These are phyloP conservation scores for Leccinum uliginosum DNA, from an alignment of 768 basidiomycete species.

Conservation along the genomic window DNA sequence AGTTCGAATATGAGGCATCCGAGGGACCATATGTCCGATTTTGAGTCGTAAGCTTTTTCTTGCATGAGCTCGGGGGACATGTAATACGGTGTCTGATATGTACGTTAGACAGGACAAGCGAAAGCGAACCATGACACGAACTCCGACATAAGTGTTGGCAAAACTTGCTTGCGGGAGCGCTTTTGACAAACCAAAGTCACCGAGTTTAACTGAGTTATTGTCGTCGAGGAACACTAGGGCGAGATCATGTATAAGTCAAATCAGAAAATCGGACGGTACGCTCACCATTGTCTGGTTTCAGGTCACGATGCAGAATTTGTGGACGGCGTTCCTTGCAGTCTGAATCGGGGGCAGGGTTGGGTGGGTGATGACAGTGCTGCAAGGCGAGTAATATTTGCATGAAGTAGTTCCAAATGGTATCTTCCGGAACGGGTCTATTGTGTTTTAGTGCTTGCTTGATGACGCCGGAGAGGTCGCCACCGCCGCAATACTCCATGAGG, in stretches of 20 bases:
- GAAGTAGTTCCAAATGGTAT: constrained; percentile 94
- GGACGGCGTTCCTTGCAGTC: constrained; percentile 54
- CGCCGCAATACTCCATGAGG: constrained; percentile 98
- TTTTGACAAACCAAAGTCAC: constrained; percentile 95
- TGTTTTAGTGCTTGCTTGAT: constrained; percentile 76
- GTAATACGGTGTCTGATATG: constrained; percentile 90
- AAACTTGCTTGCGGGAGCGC: constrained; percentile 85
- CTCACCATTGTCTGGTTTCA: constrained; percentile 96
- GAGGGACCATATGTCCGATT: constrained; percentile 98
- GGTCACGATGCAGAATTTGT: constrained; percentile 88
- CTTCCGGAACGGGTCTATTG: constrained; percentile 78
- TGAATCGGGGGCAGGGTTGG: constrained; percentile 27
- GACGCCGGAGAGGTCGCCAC: constrained; percentile 86
- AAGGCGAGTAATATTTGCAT: constrained; percentile 88
- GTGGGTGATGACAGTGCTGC: constrained; percentile 89
- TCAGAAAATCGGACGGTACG: not conserved
- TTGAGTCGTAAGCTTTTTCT: constrained; percentile 95
- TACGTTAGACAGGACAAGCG: not conserved
- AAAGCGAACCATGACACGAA: constrained; percentile 36
- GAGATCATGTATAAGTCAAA: not conserved
- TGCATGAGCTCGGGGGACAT: constrained; percentile 99
- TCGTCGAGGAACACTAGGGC: constrained; percentile 82
- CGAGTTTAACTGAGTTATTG: constrained; percentile 83
- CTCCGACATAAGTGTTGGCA: constrained; percentile 96
- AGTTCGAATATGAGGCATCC: constrained; percentile 97